Evolutionary conservation across 768 basidiomycete genomes (phyloP).

Genomic region (Podaxis carcinomalis): DNA sequence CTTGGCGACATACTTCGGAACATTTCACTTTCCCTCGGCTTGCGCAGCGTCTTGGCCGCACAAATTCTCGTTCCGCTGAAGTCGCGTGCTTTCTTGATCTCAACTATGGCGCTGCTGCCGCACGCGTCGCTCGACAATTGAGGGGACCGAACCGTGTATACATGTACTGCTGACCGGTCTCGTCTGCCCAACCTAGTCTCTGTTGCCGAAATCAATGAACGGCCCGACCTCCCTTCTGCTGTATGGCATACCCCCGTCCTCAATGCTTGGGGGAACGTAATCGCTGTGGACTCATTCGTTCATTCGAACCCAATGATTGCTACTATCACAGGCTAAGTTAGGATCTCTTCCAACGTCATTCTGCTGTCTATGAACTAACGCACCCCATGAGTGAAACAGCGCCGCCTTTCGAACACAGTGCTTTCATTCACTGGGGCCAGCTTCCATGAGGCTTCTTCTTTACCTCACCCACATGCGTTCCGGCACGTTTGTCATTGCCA

Average conservation of each 20-base stretch:
- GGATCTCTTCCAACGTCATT: neutral
- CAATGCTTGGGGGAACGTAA: neutral
- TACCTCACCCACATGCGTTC: neutral
- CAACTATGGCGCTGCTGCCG: neutral
- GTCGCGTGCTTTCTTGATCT: neutral
- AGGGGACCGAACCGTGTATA: neutral
- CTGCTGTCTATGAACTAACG: neutral
- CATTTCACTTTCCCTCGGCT: too few relatives aligned
- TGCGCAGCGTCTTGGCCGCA: neutral
- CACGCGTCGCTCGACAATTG: neutral
- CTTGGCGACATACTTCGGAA: neutral
- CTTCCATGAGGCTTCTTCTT: neutral
- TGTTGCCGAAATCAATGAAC: neutral
- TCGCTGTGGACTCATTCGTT: neutral
- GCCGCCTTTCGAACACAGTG: neutral
- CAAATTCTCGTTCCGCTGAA: neutral
- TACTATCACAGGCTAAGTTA: neutral
- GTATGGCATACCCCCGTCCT: neutral
- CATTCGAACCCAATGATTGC: neutral
- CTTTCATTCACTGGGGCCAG: neutral
- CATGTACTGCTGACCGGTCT: neutral
- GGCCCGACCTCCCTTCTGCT: neutral
- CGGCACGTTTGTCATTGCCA: neutral
- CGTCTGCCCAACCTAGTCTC: neutral
- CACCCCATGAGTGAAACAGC: neutral